Base-by-base conservation (phyloP, 228 moss, liverwort and hornwort species). In the Sphagnum magellanicum region DNA sequence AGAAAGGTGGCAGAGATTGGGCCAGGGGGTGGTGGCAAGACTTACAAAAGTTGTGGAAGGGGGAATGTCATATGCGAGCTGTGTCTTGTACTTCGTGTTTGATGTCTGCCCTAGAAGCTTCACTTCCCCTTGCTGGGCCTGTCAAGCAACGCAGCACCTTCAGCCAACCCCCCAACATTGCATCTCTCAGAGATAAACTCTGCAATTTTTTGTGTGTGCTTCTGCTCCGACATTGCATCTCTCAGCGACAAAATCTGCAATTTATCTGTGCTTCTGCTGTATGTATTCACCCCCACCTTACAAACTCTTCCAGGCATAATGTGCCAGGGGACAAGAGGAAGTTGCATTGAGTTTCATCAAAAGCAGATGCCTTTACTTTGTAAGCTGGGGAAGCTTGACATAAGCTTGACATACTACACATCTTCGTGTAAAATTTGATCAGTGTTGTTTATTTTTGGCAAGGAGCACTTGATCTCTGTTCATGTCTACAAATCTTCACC, bases 101-200 rank as follows among this genome's bases (percentile, higher is more conserved):
- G 90, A 81, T 11, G 81, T 85, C 50, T 76, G 79, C 59, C 86
- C 98, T 67, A 77, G 67, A 16, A 93, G 63, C 74, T 77, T 82
- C 72, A 92, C 77, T 76, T 92, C 94, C 15, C 94, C 92, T 86
- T 90, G 87, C 78, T 89, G 76, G 50, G 88, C 89, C 94, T 91
- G 85, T 68, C 61, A 63, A 77, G 52, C 50, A 62, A 49, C 15
- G 61, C 8, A 70, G n/a, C 51, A 57, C 53, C 47, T 59, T 67
- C 53, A 60, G 50, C 58, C 67, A 67, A 16, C 67, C 50, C n/a
- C 17, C 13, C 58, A 63, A 67, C 49, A 58, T 10, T 64, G 53
- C 12, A 48, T 8, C 50, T 63, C 70, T 57, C 17, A 14, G 50
- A 60, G 49, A 73, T 49, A 32, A 14, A 12, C 60, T 69, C 68